Base-by-base conservation (phyloP, 2,329 filamentous ascomycete genomes). In the Anthostomella pinea region DNA sequence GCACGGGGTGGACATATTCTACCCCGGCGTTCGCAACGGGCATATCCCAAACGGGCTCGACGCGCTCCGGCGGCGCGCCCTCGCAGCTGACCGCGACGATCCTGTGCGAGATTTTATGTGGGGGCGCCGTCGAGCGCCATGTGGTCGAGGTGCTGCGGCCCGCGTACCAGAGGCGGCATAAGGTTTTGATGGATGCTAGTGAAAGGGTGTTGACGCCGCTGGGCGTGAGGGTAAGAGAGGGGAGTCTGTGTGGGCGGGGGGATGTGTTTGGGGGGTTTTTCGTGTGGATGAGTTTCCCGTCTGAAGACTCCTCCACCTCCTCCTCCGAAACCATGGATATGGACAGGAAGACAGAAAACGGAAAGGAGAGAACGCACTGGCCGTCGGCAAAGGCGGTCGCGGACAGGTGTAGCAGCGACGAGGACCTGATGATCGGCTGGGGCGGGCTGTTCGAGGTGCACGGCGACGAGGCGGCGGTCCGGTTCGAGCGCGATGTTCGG, bases 1-100 rank as follows among this genome's bases (percentile, higher is more conserved):
- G 91, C 9, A 90, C 86, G 0, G 91, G 91, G n/a, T 97, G 90
- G 90, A 77, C 81, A 2, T 88, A 95, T 59, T 84, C 76, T 1
- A 82, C 49, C 15, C 34, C 45, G 4, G 69, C 65, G 23, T 73
- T 78, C 51, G 67, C 65, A 2, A 55, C 64, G 33, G 78, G 77
- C 0, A 50, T 79, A 1, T 64, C 70, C 10, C 68, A 73, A 49
- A 77, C 73, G 14, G 77, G 72, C 1, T 67, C 69, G 2, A 75
- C 74, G 14, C 60, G 66, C 21, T 75, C 72, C 3, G 80, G 80
- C 22, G 80, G 80, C 8, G 70, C 76, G 3, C 73, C 79, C 8
- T 69, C 60, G 39, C 74, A 77, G 46, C 60, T 81, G n/a, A 63
- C 64, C 2, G 75, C 77, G 0, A 70, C 69, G 3, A 54, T 80